phyloP scores from a whole-genome alignment of 768 basidiomycete species.

The Rhodotorula toruloides region DNA sequence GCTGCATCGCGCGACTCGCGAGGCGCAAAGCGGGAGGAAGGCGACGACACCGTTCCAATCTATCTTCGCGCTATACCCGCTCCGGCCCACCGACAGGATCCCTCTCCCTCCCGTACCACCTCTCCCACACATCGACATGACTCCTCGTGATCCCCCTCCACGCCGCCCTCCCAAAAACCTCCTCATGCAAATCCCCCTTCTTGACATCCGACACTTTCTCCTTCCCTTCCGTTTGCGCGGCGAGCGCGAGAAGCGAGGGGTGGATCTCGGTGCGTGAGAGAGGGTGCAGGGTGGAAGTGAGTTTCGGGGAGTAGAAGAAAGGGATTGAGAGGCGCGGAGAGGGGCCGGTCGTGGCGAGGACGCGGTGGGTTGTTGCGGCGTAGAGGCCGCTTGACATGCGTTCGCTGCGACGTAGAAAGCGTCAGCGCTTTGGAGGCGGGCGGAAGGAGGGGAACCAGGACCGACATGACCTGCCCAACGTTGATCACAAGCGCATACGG shows the following conservation, averaged over 20 bases:
- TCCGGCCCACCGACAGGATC: conserved; percentile 24
- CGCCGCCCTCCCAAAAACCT: conserved; percentile 25
- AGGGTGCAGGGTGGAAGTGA: background rate
- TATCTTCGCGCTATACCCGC: background rate
- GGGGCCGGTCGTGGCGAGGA: conserved; percentile 9
- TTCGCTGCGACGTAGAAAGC: conserved; percentile 1
- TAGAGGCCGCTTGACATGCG: conserved; percentile 16
- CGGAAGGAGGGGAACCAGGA: background rate
- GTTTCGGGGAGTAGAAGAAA: conserved; percentile 30
- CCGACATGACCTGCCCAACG: conserved; percentile 25
- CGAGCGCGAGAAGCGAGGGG: background rate
- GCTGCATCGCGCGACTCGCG: no score
- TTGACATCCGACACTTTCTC: background rate
- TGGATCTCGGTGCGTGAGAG: background rate
- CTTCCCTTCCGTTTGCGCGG: background rate
- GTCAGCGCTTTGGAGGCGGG: background rate
- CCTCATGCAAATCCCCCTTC: conserved; percentile 23
- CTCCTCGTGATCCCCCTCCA: conserved; percentile 30
- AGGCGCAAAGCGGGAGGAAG: no score
- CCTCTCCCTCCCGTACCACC: conserved; percentile 20
- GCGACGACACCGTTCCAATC: no score
- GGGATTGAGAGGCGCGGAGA: conserved; percentile 26
- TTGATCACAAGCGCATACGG: conserved; percentile 25
- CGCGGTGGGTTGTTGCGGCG: conserved; percentile 30
- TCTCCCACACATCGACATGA: conserved; percentile 12